Conservation (phyloP, 164 flowering plant species). For the Kingdonia uniflora region DNA sequence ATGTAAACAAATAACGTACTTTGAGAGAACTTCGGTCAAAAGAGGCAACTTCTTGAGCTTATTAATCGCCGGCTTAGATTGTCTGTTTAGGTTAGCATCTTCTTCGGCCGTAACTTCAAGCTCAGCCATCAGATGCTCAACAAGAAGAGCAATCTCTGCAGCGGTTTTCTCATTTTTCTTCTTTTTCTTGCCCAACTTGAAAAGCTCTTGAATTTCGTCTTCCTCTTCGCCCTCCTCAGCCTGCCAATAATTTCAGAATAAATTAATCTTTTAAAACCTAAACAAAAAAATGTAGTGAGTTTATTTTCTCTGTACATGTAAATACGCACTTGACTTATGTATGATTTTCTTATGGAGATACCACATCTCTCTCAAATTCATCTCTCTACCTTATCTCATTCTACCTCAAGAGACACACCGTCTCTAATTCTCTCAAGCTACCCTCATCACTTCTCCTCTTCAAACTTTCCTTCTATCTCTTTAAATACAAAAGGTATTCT, state of each 20-base stretch:
- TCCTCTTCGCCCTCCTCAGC: slow-evolving; percentile 87
- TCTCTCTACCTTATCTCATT: too few species aligned
- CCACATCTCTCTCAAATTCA: too few species aligned
- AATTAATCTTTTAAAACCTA: neutral
- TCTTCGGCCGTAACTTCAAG: slow-evolving; percentile 94
- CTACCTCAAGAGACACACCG: too few species aligned
- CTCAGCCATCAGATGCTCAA: slow-evolving; percentile 92
- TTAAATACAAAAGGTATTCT: too few species aligned
- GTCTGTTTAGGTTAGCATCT: slow-evolving; percentile 79
- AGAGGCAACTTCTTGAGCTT: slow-evolving; percentile 92
- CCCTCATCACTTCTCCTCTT: too few species aligned
- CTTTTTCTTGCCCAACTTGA: slow-evolving; percentile 78
- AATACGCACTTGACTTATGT: too few species aligned
- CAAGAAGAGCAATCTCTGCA: slow-evolving; percentile 76
- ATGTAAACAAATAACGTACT: slow-evolving; percentile 30
- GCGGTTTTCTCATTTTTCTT: slow-evolving; percentile 84
- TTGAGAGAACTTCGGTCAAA: slow-evolving; percentile 82
- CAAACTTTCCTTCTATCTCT: too few species aligned
- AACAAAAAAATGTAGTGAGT: neutral
- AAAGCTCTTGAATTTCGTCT: slow-evolving; percentile 65
- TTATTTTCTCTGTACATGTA: too few species aligned
- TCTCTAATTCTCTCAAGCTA: too few species aligned
- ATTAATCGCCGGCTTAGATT: slow-evolving; percentile 80
- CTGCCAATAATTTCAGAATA: slow-evolving; percentile 18
- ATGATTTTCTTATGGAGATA: too few species aligned